phyloP scores from a whole-genome alignment of 495 filamentous ascomycete species.

The Tuber borchii region DNA sequence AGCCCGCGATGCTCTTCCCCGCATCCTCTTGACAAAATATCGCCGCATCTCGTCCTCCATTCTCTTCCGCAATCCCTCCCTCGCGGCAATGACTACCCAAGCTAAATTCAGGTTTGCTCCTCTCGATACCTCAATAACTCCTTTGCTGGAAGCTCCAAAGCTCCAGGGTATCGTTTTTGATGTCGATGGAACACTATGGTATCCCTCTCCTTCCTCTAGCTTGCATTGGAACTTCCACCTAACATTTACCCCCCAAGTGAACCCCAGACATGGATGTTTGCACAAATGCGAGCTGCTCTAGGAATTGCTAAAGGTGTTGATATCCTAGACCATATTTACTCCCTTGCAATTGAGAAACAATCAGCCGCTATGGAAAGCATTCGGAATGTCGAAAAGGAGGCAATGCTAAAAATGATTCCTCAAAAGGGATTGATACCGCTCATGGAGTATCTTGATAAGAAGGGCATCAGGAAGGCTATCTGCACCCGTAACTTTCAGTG shows the following conservation, averaged over 20 bases:
- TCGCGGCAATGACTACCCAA: slow-evolving; percentile 11
- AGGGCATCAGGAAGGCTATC: slow-evolving; percentile 65
- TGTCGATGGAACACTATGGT: slow-evolving; percentile 92
- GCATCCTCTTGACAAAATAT: background rate
- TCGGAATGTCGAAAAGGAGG: slow-evolving; percentile 67
- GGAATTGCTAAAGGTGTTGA: slow-evolving; percentile 63
- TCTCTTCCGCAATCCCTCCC: background rate
- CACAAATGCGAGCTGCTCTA: slow-evolving; percentile 64
- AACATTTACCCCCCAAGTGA: slow-evolving; percentile 48
- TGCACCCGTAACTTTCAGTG: slow-evolving; percentile 94
- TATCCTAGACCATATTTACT: slow-evolving; percentile 81
- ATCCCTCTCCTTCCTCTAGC: slow-evolving; percentile 40
- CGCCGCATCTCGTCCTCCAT: background rate
- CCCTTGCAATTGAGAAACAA: slow-evolving; percentile 58
- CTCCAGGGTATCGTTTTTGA: slow-evolving; percentile 86
- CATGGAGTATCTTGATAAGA: slow-evolving; percentile 71
- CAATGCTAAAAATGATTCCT: slow-evolving; percentile 70
- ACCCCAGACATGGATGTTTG: slow-evolving; percentile 94
- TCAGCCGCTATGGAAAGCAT: slow-evolving; percentile 63
- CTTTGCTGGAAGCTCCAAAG: slow-evolving; percentile 47
- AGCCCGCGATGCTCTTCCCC: background rate
- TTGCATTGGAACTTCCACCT: slow-evolving; percentile 13
- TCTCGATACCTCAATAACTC: slow-evolving; percentile 45
- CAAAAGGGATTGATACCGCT: slow-evolving; percentile 68
- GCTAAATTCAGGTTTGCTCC: slow-evolving; percentile 47